Evolutionary conservation across 768 basidiomycete species (phyloP).

Genomic region (Termitomyces sp.): DNA sequence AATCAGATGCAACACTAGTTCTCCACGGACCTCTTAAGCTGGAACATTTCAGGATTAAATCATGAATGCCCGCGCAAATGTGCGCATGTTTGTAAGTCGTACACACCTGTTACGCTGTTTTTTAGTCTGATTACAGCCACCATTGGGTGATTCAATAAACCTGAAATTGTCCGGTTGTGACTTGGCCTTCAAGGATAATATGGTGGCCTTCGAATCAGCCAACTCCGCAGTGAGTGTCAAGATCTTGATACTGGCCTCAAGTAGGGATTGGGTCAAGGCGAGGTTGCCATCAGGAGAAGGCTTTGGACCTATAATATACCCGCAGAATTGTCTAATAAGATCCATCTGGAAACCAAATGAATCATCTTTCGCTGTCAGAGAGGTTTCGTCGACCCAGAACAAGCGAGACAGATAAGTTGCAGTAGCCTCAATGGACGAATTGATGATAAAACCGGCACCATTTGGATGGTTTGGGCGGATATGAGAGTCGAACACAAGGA

Average conservation of each 20-base stretch:
- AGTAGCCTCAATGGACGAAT: constrained; percentile 39
- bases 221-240: constrained; percentile 41
- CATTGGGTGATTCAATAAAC: neutral
- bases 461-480: constrained; percentile 54
- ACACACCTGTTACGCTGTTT: constrained; percentile 8
- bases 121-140: neutral
- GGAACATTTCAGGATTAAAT: neutral
- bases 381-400: constrained; percentile 43
- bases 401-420: constrained; percentile 44
- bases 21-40: neutral
- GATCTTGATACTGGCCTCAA: constrained; percentile 49
- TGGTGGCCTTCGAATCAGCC: constrained; percentile 27
- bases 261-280: constrained; percentile 29
- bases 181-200: constrained; percentile 13
- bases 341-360: constrained; percentile 55
- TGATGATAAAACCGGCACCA: constrained; percentile 60
- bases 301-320: constrained; percentile 47
- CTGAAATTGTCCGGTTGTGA: neutral
- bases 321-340: constrained; percentile 57
- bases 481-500: constrained; percentile 68
- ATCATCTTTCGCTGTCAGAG: constrained; percentile 21
- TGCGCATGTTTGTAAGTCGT: neutral
- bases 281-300: constrained; percentile 14
- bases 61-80: neutral
- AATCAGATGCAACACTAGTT: neutral